Base-by-base conservation (phyloP, 139 green algal species). In the Bryopsis sp. region DNA sequence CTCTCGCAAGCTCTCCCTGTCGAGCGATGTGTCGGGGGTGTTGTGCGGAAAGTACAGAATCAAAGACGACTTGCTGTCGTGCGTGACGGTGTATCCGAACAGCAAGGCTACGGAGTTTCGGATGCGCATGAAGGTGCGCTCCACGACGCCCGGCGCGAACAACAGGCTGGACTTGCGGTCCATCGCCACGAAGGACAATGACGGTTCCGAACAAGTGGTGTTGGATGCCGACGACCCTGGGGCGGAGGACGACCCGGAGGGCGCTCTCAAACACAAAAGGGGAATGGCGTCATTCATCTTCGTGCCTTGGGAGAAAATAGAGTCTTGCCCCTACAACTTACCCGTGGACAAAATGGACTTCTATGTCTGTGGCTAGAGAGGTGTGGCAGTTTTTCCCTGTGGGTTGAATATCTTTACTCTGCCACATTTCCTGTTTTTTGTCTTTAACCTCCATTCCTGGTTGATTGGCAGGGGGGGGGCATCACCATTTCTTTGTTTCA, bases 131-230 rank as follows among this genome's bases (percentile, higher is more conserved):
- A 2, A 19, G 26, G 67, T 95, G 58, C 74, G 88, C 24, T 89
- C 78, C 36, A 92, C 85, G 6, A 37, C 54, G 2, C 76, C 58
- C 0, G 89, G 86, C 2, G 88, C 82, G 32, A 79, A 86, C 76
- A 87, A 96, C 81, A 77, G 89, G 32, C 73, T 96, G 38, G 86
- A 93, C 50, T 74, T 90, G 2, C 57, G 79, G 26, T 68, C 72
- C 28, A 84, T 95, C 38, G 63, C 82, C 2, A 81, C 64, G 22
- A 90, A 75, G 58, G 89, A 95, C 78, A 58, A 64, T 19, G 77
- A 79, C 8, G 59, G 48, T 1, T n/a, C 0, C 1, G 28, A 64
- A 74, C 1, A 8, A 43, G 47, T 37, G 26, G 61, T 39, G 6
- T 43, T 7, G 24, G 61, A 71, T 2, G 65, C 37, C 3, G 39